Evolutionary conservation across 2,329 filamentous ascomycete genomes (phyloP).

Genomic region (Pseudocercospora vitis): DNA sequence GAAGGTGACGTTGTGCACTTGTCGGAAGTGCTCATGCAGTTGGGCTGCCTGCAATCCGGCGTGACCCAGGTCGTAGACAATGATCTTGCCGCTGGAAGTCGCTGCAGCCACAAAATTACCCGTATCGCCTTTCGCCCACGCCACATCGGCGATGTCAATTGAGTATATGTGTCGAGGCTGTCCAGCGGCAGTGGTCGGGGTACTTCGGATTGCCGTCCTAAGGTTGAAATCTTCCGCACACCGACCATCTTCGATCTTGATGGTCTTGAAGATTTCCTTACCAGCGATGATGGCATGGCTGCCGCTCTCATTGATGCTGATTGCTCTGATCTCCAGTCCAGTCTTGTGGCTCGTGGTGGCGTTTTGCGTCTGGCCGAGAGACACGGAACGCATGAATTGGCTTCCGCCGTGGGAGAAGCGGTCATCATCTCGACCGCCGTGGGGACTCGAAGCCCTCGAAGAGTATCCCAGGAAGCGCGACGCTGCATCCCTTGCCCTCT

Average conservation of each 20-base stretch:
- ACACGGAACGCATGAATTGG: slow-evolving; percentile 28
- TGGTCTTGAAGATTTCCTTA: slow-evolving; percentile 65
- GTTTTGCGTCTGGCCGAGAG: slow-evolving; percentile 42
- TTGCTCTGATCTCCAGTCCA: slow-evolving; percentile 62
- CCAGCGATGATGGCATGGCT: slow-evolving; percentile 66
- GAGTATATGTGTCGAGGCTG: slow-evolving; percentile 49
- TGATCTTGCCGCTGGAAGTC: slow-evolving; percentile 64
- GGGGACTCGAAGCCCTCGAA: slow-evolving; percentile 31
- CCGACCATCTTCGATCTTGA: slow-evolving; percentile 56
- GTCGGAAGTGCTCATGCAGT: slow-evolving; percentile 64
- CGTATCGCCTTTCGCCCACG: slow-evolving; percentile 65
- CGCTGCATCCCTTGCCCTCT: slow-evolving; percentile 36
- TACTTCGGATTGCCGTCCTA: slow-evolving; percentile 60
- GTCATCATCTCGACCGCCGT: slow-evolving; percentile 22
- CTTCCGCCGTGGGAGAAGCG: slow-evolving; percentile 26
- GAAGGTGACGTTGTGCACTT: slow-evolving; percentile 66
- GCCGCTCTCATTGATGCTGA: slow-evolving; percentile 63
- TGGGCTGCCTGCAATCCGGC: slow-evolving; percentile 61
- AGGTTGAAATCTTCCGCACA: slow-evolving; percentile 65
- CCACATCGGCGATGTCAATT: slow-evolving; percentile 64
- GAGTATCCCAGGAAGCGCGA: slow-evolving; percentile 35
- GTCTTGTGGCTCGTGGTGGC: slow-evolving; percentile 62
- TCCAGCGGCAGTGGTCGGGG: slow-evolving; percentile 53
- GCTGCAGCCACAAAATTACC: slow-evolving; percentile 63
- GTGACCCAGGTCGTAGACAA: slow-evolving; percentile 64